Percentiles rank a stretch among this genome's conserved stretches.
phyloP scores from a whole-genome alignment of 306 rosid genomes.

The Dryas octopetala region DNA sequence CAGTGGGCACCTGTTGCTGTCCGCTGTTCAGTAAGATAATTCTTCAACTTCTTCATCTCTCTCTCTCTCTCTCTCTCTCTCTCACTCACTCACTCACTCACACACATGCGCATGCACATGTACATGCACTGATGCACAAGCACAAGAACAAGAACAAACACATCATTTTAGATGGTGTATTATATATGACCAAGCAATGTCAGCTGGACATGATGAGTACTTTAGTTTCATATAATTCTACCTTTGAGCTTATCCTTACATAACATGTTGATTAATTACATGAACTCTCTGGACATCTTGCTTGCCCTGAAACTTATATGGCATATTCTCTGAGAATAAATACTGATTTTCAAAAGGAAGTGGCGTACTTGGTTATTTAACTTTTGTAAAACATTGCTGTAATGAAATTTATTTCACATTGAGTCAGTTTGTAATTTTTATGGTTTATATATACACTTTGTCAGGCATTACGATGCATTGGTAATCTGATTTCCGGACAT shows the following conservation, averaged over 20 bases:
- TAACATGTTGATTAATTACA: background rate
- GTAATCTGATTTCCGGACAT: slow-evolving; percentile 80
- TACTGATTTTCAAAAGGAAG: background rate
- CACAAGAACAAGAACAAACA: background rate
- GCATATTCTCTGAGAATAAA: background rate
- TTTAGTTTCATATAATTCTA: background rate
- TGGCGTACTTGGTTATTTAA: background rate
- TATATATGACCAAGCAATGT: background rate
- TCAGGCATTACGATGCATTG: slow-evolving; percentile 79
- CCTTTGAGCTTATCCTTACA: background rate
- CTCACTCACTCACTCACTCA: background rate
- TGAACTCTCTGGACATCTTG: background rate
- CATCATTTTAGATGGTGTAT: background rate
- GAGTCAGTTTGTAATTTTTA: slow-evolving; percentile 7
- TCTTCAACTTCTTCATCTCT: background rate
- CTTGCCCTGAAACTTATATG: background rate
- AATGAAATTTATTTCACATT: background rate
- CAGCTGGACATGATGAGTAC: background rate
- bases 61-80: slow-evolving; percentile 4
- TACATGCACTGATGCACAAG: too few relatives aligned
- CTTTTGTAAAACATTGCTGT: background rate
- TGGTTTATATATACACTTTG: slow-evolving; percentile 23
- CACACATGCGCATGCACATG: background rate
- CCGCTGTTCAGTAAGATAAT: slow-evolving; percentile 67
- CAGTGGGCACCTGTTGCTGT: slow-evolving; percentile 92